These are phyloP conservation scores for Sporothrix protearum DNA, from an alignment of 2,329 filamentous ascomycete genomes.

Conservation along the genomic window DNA sequence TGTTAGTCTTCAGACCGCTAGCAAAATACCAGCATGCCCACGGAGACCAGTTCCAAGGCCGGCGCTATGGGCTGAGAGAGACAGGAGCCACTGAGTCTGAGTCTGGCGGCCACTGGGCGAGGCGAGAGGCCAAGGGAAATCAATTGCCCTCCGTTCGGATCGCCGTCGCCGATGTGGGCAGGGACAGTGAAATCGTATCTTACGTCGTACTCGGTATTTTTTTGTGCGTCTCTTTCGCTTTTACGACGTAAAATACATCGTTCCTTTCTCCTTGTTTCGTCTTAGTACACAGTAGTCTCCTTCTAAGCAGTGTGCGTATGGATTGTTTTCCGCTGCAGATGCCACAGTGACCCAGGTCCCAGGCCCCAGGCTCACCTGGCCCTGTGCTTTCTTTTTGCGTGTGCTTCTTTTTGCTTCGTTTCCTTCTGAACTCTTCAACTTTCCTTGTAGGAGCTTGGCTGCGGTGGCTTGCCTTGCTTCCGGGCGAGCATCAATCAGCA, in stretches of 20 bases:
- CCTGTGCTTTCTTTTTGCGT: conserved; percentile 2
- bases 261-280: too few relatives aligned
- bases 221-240: not conserved
- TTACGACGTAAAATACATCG: too few relatives aligned
- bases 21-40: conserved; percentile 8
- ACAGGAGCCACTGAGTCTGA: not conserved
- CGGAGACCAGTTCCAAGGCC: not conserved
- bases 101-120: not conserved
- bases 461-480: conserved; percentile 14
- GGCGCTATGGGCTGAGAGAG: conserved; percentile 4
- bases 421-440: not conserved
- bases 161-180: not conserved
- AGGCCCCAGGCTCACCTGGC: not conserved
- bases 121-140: not conserved
- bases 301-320: not conserved
- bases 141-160: not conserved
- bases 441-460: not conserved
- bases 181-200: not conserved
- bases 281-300: too few relatives aligned
- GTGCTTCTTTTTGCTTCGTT: not conserved
- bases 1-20: conserved; percentile 1
- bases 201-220: too few relatives aligned
- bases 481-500: conserved; percentile 20
- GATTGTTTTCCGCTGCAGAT: not conserved
- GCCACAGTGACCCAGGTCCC: too few relatives aligned